Evolutionary conservation across 495 filamentous ascomycete species (phyloP), one percentile per base, ranked within the genome.

Genomic region (Podospora appendiculata): DNA sequence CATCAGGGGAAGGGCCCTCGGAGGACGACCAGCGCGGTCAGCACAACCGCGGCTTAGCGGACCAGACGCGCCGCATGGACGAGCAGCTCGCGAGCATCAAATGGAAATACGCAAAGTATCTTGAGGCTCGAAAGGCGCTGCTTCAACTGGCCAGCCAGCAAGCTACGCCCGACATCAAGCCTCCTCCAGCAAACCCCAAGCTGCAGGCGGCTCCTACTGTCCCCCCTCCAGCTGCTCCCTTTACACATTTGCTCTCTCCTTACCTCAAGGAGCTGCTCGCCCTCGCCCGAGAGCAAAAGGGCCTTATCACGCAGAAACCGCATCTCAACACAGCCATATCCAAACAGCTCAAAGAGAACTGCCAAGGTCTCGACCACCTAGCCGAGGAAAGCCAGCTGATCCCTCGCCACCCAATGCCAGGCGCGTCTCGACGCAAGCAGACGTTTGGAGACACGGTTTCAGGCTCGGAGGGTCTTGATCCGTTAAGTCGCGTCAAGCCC

Each of bases 311-410:
- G 36, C 82, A 88, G 48, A 86, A 82, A 45, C 76, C 79, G 6
- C 82, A 87, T 58, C 58, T 88, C 42, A 74, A 79, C 36, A 72
- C 69, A 9, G 61, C 76, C 32, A 70, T 89, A 13, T 62, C 74
- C 3, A 82, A 79, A 56, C 81, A 87, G 50, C 75, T 81, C 47
- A 74, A 75, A 16, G 81, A 81, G 2, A 75, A 76, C 8, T 70
- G 75, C 39, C 77, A 81, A 50, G 62, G 66, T 0, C 66, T 88
- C 10, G 76, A 80, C 45, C 83, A 81, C 34, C 66, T 88, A 1
- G 72, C 74, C 11, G 81, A 88, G 35, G 86, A 89, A 55, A 87
- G 83, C 57, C 83, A 87, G 50, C 72, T 89, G 5, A 75, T 88
- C 1, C 82, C 79, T 0, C 72, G 77, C 39, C 81, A 86, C 50